Base-by-base conservation (phyloP, 352 stramenopile genomes). In the Peronospora destructor region DNA sequence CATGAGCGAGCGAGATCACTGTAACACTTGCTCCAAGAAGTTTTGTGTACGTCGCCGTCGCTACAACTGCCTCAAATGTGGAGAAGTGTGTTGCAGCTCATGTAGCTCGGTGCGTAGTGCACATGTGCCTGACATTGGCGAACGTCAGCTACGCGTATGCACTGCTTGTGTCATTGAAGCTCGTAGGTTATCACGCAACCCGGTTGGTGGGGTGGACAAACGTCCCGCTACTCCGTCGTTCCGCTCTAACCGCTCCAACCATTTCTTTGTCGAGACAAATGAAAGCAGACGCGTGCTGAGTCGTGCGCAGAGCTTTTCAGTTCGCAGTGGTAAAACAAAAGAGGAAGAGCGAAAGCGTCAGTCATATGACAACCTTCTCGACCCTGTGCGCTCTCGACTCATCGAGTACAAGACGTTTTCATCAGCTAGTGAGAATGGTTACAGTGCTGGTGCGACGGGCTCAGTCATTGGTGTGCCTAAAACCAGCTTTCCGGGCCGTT, bases 401-500 rank as follows among this genome's bases (percentile, higher is more conserved):
- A 88, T 87, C 28, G 76, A 91, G 56, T 86, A 91, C 67, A 88
- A 87, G 72, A 86, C 71, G 9, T 88, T 91, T 32, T 86, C 76
- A 11, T 69, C 71, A 6, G 57, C 53, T 17, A 35, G 25, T 10
- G 56, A 57, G 1, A 53, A 64, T 1, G 21, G 17, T 2, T 33
- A 36, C 21, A 38, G 30, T 8, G 25, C 32, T 14, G 61, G 34
- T 16, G 49, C 64, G 1, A 63, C 76, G 2, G 50, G 49, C 1
- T 58, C 52, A n/a, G 10, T 19, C 32, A 52, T 64, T 12, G 54
- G 63, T 12, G 67, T 91, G 26, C 73, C 73, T 4, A 87, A 85
- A 38, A 66, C 67, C 10, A 87, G 43, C 44, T 91, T 88, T 45
- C 76, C 77, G 0, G 54, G 53, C 7, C 76, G 76, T 11, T 88